A percentile compares a stretch with the other conserved stretches of the same genome.
phyloP scores from a whole-genome alignment of 2,329 filamentous ascomycete species.

The Fusarium anguioides region DNA sequence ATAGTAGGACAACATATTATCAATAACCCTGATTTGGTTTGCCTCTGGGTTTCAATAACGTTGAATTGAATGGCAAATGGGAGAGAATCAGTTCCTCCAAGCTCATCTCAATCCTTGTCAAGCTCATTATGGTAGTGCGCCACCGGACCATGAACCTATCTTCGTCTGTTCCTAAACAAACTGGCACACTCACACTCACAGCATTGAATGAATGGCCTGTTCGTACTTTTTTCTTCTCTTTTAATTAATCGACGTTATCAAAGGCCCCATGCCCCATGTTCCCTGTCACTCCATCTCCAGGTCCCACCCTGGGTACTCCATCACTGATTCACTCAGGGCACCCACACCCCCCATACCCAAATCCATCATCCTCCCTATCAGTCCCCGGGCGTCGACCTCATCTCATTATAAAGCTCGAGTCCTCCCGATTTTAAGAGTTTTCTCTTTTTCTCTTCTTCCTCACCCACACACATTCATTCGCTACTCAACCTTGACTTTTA shows the following conservation, averaged over 20 bases:
- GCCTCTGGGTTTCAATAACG: conserved; percentile 26
- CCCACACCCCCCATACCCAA: conserved; percentile 19
- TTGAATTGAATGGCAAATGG: conserved; percentile 5
- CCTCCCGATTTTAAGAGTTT: conserved; percentile 52
- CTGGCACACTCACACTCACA: neutral
- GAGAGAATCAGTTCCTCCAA: conserved; percentile 16
- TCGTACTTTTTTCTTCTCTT: conserved; percentile 1
- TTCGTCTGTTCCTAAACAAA: conserved; percentile 10
- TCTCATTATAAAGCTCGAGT: conserved; percentile 62
- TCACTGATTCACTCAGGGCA: conserved; percentile 3
- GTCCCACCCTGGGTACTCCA: conserved; percentile 22
- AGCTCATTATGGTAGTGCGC: conserved; percentile 21
- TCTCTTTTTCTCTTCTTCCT: conserved; percentile 55
- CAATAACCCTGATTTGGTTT: conserved; percentile 31
- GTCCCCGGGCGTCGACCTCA: conserved; percentile 17
- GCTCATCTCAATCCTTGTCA: conserved; percentile 6
- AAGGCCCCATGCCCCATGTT: conserved; percentile 8
- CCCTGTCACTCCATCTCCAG: conserved; percentile 16
- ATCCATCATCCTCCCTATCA: conserved; percentile 36
- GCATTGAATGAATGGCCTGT: neutral
- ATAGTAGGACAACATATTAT: neutral
- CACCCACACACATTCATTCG: conserved; percentile 52
- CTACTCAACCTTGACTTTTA: conserved; percentile 45
- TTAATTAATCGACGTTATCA: conserved; percentile 26
- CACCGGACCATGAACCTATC: conserved; percentile 29